Evolutionary conservation across 2,329 filamentous ascomycete species (phyloP).

Genomic region (Leptographium radiaticola): DNA sequence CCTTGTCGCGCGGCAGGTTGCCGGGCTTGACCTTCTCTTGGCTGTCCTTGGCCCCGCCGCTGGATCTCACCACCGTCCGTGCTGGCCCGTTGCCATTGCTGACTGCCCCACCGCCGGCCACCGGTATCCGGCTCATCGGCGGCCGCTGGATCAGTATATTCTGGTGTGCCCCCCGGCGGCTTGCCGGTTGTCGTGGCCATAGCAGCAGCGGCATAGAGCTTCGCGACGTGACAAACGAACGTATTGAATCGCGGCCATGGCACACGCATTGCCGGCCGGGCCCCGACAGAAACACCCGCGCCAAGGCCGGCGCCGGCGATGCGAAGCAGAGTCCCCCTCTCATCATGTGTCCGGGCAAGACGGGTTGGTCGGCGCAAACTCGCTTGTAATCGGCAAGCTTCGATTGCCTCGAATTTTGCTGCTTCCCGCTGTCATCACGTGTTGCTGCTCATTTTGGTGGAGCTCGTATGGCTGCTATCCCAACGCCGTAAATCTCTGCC

Average conservation of each 20-base stretch:
- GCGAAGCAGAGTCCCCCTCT: conserved; percentile 24
- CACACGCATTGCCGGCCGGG: neutral
- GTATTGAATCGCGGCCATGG: neutral
- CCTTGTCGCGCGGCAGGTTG: conserved; percentile 28
- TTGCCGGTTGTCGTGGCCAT: neutral
- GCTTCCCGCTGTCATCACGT: neutral
- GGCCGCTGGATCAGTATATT: neutral
- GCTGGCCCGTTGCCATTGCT: neutral
- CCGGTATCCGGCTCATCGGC: neutral
- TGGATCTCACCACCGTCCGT: neutral
- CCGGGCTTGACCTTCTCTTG: conserved; percentile 1
- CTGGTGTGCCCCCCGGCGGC: too few relatives aligned
- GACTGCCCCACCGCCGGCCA: neutral
- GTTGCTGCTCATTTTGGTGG: neutral
- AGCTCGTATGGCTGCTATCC: too few relatives aligned
- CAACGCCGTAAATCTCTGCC: too few relatives aligned
- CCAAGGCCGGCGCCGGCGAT: conserved; percentile 31
- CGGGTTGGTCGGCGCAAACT: neutral
- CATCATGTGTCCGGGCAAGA: conserved; percentile 19
- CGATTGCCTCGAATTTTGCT: neutral
- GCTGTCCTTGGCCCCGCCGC: neutral
- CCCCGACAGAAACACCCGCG: conserved; percentile 25
- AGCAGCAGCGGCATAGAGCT: neutral
- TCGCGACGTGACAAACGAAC: neutral
- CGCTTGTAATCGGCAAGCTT: neutral